Percentiles rank a stretch among this genome's conserved stretches.
phyloP scores from a whole-genome alignment of 768 basidiomycete species.

The Tulasnella calospora region DNA sequence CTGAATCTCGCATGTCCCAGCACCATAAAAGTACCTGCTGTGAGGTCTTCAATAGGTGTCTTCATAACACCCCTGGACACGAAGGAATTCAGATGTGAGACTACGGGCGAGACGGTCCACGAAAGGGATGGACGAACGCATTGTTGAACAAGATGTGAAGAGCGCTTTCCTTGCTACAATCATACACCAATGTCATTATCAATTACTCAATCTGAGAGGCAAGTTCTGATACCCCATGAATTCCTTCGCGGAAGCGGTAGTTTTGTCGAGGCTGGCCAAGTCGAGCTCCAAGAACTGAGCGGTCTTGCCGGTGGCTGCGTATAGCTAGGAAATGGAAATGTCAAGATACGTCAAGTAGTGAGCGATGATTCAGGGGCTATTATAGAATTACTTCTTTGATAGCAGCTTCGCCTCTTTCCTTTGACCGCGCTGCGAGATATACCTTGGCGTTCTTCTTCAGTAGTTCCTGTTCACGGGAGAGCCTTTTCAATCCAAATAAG shows the following conservation, averaged over 20 bases:
- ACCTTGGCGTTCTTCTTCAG: conserved; percentile 30
- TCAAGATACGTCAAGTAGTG: not conserved
- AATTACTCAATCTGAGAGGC: not conserved
- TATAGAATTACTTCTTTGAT: conserved; percentile 9
- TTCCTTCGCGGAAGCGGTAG: conserved; percentile 19
- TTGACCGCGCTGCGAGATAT: conserved; percentile 26
- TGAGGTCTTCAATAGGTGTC: conserved; percentile 26
- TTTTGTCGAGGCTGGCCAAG: conserved; percentile 17
- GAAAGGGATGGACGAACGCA: conserved; percentile 18
- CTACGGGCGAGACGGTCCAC: not conserved
- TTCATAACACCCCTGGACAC: conserved; percentile 30
- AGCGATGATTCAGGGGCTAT: not conserved
- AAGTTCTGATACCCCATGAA: conserved; percentile 4
- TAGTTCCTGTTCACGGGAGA: not conserved
- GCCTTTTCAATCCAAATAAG: not conserved
- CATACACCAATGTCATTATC: not conserved
- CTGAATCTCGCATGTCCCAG: not conserved
- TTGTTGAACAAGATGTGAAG: conserved; percentile 30
- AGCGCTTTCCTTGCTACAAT: conserved; percentile 18
- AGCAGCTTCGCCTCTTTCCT: conserved; percentile 9
- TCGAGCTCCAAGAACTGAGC: conserved; percentile 27
- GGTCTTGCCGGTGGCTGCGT: conserved; percentile 8
- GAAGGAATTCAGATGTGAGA: not conserved
- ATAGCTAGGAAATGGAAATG: not conserved
- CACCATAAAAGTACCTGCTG: not conserved